phyloP scores from a whole-genome alignment of 441 rosid genomes.

The Eutrema salsugineum region DNA sequence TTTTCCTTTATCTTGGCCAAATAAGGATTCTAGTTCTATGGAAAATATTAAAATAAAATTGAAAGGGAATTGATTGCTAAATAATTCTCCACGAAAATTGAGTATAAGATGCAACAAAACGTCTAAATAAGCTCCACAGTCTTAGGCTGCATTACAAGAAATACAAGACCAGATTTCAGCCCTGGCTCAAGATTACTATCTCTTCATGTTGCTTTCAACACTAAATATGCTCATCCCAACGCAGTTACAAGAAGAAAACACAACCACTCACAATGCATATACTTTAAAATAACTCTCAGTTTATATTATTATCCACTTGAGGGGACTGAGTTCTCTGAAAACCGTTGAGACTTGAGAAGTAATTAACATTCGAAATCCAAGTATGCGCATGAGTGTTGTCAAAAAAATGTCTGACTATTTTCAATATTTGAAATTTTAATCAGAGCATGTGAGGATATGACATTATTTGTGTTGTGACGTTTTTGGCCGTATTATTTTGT shows the following conservation, averaged over 20 bases:
- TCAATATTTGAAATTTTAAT: background rate
- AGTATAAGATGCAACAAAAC: background rate
- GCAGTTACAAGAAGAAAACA: slow-evolving; percentile 1
- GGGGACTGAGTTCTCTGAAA: background rate
- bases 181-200: background rate
- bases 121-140: background rate
- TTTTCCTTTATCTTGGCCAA: background rate
- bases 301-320: too few species aligned
- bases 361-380: background rate
- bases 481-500: background rate
- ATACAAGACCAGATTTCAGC: background rate
- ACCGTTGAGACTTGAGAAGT: slow-evolving; percentile 14
- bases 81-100: background rate
- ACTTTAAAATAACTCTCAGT: too few species aligned
- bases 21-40: background rate
- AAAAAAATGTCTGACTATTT: background rate
- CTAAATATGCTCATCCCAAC: background rate
- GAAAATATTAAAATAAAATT: background rate
- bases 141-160: slow-evolving; percentile 1
- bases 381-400: background rate
- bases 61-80: background rate
- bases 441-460: slow-evolving; percentile 15
- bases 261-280: background rate
- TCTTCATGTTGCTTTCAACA: background rate
- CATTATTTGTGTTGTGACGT: slow-evolving; percentile 21